Evolutionary conservation across 2,329 filamentous ascomycete genomes (phyloP).

Genomic region (Epichloe hybrida): DNA sequence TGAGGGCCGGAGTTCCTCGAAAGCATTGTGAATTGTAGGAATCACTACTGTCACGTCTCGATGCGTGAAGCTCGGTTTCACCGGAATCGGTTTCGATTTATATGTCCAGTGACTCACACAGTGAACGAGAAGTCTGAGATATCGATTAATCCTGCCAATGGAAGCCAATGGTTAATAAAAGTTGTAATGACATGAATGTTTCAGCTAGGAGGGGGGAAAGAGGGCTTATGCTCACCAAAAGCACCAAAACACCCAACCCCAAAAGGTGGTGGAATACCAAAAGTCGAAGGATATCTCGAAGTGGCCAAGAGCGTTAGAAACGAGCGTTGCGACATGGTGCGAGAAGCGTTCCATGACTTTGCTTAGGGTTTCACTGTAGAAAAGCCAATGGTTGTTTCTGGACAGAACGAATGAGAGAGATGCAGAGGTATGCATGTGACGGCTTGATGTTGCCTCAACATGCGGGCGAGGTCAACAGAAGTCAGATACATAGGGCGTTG

Average conservation of each 20-base stretch:
- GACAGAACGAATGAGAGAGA: neutral
- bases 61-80: constrained; percentile 64
- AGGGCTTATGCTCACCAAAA: constrained; percentile 31
- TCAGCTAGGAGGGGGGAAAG: neutral
- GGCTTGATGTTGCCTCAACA: neutral
- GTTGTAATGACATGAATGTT: neutral
- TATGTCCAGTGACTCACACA: constrained; percentile 77
- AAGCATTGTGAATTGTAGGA: constrained; percentile 78
- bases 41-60: constrained; percentile 89
- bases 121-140: constrained; percentile 74
- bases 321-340: constrained; percentile 7
- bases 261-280: constrained; percentile 31
- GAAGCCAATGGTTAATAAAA: neutral
- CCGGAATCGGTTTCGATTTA: constrained; percentile 69
- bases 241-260: constrained; percentile 28
- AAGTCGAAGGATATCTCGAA: constrained; percentile 19
- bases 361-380: neutral
- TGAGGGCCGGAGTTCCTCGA: constrained; percentile 70
- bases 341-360: constrained; percentile 1
- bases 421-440: neutral
- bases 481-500: neutral
- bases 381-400: neutral
- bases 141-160: constrained; percentile 62
- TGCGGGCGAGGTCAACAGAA: neutral
- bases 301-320: constrained; percentile 4